Percentiles rank a stretch among this genome's conserved stretches.
Evolutionary conservation across 192 early-diverging fungal genomes (phyloP).

Genomic region (Backusella mclennaniae): DNA sequence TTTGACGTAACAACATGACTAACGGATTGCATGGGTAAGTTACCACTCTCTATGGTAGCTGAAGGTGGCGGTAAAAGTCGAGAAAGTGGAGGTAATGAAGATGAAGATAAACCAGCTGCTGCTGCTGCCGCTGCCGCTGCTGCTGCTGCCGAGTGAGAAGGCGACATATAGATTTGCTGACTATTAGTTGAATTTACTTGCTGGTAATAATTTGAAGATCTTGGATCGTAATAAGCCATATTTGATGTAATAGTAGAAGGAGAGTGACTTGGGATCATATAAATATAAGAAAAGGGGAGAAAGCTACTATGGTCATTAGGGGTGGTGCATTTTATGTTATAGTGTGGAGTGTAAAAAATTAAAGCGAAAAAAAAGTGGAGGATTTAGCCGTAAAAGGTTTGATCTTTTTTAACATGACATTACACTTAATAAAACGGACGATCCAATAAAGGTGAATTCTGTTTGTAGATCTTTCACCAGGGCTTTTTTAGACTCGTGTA

Average conservation of each 20-base stretch:
- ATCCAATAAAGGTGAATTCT: constrained; percentile 10
- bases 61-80: constrained; percentile 12
- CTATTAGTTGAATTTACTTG: neutral
- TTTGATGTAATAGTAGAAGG: constrained; percentile 16
- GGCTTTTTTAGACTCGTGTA: constrained; percentile 6
- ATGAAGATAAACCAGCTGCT: neutral
- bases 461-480: neutral
- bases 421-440: constrained; percentile 14
- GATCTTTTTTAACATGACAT: constrained; percentile 8
- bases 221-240: constrained; percentile 8
- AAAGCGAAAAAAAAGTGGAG: constrained; percentile 8
- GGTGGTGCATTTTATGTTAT: neutral
- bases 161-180: constrained; percentile 5
- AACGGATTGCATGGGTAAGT: neutral
- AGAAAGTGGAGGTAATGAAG: constrained; percentile 23
- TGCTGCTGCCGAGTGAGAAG: neutral
- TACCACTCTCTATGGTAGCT: neutral
- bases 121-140: neutral
- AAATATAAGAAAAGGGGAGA: constrained; percentile 1
- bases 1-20: neutral
- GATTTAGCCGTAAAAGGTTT: constrained; percentile 15
- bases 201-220: constrained; percentile 8
- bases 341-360: constrained; percentile 7
- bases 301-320: neutral
- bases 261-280: constrained; percentile 5